Evolutionary conservation across 192 early-diverging fungal species (phyloP).

Genomic region (Backusella macrospora): DNA sequence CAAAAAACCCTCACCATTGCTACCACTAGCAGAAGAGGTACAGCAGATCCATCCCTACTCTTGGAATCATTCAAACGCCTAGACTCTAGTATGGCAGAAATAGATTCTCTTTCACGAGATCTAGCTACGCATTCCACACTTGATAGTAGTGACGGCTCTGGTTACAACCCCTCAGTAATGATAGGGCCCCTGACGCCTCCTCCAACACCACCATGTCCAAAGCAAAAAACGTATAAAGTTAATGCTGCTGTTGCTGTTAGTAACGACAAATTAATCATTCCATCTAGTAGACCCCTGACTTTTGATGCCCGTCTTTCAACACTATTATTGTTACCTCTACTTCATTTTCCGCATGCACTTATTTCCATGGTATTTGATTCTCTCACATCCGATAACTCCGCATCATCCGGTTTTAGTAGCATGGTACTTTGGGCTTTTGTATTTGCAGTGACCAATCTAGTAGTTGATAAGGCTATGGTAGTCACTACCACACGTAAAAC

Average conservation of each 20-base stretch:
- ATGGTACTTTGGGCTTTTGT: slow-evolving; percentile 15
- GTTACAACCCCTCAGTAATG: neutral
- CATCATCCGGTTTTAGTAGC: slow-evolving; percentile 2
- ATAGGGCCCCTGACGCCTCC: neutral
- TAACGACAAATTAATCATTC: slow-evolving; percentile 12
- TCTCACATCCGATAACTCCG: neutral
- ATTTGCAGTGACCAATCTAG: slow-evolving; percentile 17
- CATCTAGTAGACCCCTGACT: slow-evolving; percentile 9
- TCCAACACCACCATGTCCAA: slow-evolving; percentile 8
- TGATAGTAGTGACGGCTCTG: neutral
- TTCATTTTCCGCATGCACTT: slow-evolving; percentile 22
- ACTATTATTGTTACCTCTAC: slow-evolving; percentile 16
- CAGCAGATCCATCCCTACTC: slow-evolving; percentile 1
- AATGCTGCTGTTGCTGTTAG: neutral
- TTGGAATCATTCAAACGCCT: slow-evolving; percentile 28
- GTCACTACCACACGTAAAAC: neutral
- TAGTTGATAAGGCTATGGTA: slow-evolving; percentile 8
- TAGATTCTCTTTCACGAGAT: slow-evolving; percentile 31
- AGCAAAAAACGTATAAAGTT: neutral
- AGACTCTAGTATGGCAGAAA: slow-evolving; percentile 23
- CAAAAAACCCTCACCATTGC: neutral
- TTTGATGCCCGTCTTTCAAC: slow-evolving; percentile 9
- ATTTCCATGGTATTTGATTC: slow-evolving; percentile 24
- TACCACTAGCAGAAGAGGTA: neutral
- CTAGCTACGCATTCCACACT: slow-evolving; percentile 16